These are phyloP conservation scores for Seiridium unicorne DNA, from an alignment of 2,329 filamentous ascomycete genomes.

Conservation along the genomic window DNA sequence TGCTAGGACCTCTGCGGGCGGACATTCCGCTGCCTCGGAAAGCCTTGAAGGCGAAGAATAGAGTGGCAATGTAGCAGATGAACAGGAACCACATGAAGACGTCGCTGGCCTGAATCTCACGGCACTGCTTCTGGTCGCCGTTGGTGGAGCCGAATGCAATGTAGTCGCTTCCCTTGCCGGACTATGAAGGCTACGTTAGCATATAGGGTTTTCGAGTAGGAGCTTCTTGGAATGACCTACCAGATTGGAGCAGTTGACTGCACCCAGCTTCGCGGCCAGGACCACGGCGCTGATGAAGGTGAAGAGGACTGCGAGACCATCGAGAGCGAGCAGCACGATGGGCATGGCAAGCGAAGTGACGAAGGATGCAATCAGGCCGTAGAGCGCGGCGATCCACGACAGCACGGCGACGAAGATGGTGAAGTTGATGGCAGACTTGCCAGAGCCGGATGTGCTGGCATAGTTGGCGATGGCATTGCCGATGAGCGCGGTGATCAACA, in stretches of 20 bases:
- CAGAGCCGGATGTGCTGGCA: slow-evolving; percentile 38
- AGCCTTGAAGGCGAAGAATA: slow-evolving; percentile 54
- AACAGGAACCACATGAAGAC: slow-evolving; percentile 82
- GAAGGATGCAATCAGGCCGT: slow-evolving; percentile 22
- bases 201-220: not conserved
- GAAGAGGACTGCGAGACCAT: slow-evolving; percentile 58
- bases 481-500: slow-evolving; percentile 55
- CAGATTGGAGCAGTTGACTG: slow-evolving; percentile 63
- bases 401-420: slow-evolving; percentile 69
- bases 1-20: slow-evolving; percentile 41
- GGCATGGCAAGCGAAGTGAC: slow-evolving; percentile 20
- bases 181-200: slow-evolving; percentile 23
- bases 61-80: slow-evolving; percentile 54
- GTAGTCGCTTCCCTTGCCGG: slow-evolving; percentile 44
- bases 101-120: slow-evolving; percentile 70
- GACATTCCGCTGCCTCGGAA: slow-evolving; percentile 49
- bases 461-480: slow-evolving; percentile 58
- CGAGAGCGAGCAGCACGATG: slow-evolving; percentile 20
- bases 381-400: slow-evolving; percentile 63
- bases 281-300: slow-evolving; percentile 70
- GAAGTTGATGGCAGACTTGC: slow-evolving; percentile 54
- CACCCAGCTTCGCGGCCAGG: slow-evolving; percentile 66
- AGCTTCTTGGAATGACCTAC: slow-evolving; percentile 33
- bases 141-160: slow-evolving; percentile 62
- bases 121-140: slow-evolving; percentile 61